Percentiles rank a stretch among this genome's conserved stretches.
Evolutionary conservation across 352 stramenopile species (phyloP).

Genomic region (Phytophthora podocarpi): DNA sequence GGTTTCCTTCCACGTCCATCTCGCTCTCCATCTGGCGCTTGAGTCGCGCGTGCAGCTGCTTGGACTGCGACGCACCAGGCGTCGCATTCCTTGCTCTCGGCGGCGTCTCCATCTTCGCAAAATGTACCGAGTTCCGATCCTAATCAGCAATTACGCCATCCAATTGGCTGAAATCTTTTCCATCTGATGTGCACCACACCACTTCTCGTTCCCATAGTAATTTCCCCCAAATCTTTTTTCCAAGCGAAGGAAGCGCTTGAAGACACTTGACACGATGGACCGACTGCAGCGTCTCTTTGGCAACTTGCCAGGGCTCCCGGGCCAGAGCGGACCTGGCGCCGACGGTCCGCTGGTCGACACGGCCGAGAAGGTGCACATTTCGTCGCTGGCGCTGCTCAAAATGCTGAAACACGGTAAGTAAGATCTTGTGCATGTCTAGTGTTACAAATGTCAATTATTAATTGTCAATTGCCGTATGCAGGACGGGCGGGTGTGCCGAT

Average conservation of each 20-base stretch:
- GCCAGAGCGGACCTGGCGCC: constrained; percentile 66
- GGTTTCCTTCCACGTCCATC: constrained; percentile 63
- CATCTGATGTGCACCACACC: constrained; percentile 18
- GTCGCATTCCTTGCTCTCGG: constrained; percentile 49
- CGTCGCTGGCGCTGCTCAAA: constrained; percentile 98
- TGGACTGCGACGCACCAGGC: constrained; percentile 27
- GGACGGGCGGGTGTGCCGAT: constrained; percentile 98
- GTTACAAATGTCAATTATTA: background rate
- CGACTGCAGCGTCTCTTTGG: constrained; percentile 87
- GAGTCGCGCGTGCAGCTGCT: constrained; percentile 69
- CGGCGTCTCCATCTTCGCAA: constrained; percentile 78
- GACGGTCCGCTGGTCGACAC: constrained; percentile 96
- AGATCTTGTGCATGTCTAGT: constrained; percentile 2
- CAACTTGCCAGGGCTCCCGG: constrained; percentile 78
- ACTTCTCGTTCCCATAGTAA: background rate
- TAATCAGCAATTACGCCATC: background rate
- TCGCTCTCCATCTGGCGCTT: constrained; percentile 80
- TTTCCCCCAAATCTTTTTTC: constrained; percentile 31
- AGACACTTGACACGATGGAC: constrained; percentile 57
- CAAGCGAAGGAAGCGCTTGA: constrained; percentile 21
- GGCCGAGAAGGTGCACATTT: constrained; percentile 99
- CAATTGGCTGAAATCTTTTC: background rate
- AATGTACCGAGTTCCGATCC: too few species aligned
- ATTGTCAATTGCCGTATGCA: constrained; percentile 34
- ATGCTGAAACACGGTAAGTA: constrained; percentile 99